phyloP scores from a whole-genome alignment of 441 rosid genomes.

The Arabidopsis hybrid region DNA sequence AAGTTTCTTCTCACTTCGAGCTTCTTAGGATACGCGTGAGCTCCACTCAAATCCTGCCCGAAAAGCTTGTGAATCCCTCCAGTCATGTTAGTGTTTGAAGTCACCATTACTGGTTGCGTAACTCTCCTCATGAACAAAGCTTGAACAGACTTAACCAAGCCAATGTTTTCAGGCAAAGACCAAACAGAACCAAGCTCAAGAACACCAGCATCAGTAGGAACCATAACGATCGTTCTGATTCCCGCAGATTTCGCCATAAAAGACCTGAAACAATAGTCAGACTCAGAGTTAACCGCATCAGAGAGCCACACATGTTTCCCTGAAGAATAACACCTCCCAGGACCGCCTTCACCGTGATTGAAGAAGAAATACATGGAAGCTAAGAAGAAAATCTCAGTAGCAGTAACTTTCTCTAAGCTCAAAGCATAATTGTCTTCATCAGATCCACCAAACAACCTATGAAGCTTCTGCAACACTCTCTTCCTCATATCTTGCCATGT shows the following conservation, averaged over 20 bases:
- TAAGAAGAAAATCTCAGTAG: slow-evolving; percentile 91
- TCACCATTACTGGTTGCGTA: slow-evolving; percentile 42
- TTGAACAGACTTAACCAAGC: slow-evolving; percentile 60
- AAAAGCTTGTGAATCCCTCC: slow-evolving; percentile 71
- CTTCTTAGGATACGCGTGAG: slow-evolving; percentile 61
- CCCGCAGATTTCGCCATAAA: slow-evolving; percentile 81
- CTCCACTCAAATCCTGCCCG: slow-evolving; percentile 70
- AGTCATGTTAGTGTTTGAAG: slow-evolving; percentile 45
- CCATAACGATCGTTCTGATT: slow-evolving; percentile 78
- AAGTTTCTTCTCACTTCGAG: slow-evolving; percentile 67
- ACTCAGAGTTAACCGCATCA: slow-evolving; percentile 53
- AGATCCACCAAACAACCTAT: slow-evolving; percentile 76
- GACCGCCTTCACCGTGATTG: slow-evolving; percentile 86
- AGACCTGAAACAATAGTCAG: slow-evolving; percentile 89
- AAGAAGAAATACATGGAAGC: slow-evolving; percentile 99
- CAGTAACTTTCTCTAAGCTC: slow-evolving; percentile 86
- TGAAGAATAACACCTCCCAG: slow-evolving; percentile 81
- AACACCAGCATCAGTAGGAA: slow-evolving; percentile 86
- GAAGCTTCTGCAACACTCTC: slow-evolving; percentile 82
- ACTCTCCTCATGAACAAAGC: slow-evolving; percentile 56
- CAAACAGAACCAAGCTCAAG: slow-evolving; percentile 92
- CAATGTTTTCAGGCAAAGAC: slow-evolving; percentile 68
- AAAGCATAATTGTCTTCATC: slow-evolving; percentile 88
- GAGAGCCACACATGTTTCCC: slow-evolving; percentile 79
- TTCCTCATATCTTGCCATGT: slow-evolving; percentile 84